phyloP scores from a whole-genome alignment of 345 rosid species.

The Eucalyptus marginata region DNA sequence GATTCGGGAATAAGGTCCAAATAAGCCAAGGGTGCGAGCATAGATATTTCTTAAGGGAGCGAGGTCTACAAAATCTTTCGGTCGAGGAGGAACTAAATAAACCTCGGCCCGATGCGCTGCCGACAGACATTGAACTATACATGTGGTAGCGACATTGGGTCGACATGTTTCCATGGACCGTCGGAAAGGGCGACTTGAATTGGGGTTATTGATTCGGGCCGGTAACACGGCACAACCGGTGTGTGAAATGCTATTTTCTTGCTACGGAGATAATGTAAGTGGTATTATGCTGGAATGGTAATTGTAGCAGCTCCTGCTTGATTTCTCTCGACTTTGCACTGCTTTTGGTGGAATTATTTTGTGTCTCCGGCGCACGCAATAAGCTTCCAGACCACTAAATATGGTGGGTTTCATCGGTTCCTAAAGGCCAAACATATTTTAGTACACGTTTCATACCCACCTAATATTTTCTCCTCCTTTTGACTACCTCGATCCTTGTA shows the following conservation, averaged over 20 bases:
- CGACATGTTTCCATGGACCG: neutral
- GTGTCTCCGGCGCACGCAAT: neutral
- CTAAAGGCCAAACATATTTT: rapidly evolving
- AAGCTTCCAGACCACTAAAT: neutral
- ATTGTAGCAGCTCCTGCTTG: neutral
- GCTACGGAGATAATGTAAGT: neutral
- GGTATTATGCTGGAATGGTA: neutral
- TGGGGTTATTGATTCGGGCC: neutral
- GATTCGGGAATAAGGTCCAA: neutral
- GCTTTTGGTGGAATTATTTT: neutral
- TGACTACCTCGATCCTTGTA: neutral
- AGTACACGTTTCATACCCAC: neutral
- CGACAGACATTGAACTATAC: neutral
- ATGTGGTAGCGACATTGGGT: neutral
- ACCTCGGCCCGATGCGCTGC: neutral
- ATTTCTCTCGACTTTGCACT: neutral
- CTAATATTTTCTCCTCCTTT: neutral
- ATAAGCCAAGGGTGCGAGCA: neutral
- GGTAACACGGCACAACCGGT: rapidly evolving
- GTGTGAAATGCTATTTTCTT: neutral
- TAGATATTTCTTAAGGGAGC: neutral
- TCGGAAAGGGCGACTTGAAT: neutral
- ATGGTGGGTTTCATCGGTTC: neutral
- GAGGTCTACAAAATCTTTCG: neutral
- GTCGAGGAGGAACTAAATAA: neutral